These are phyloP conservation scores for Pisolithus marmoratus DNA, from an alignment of 768 basidiomycete species.

Conservation along the genomic window DNA sequence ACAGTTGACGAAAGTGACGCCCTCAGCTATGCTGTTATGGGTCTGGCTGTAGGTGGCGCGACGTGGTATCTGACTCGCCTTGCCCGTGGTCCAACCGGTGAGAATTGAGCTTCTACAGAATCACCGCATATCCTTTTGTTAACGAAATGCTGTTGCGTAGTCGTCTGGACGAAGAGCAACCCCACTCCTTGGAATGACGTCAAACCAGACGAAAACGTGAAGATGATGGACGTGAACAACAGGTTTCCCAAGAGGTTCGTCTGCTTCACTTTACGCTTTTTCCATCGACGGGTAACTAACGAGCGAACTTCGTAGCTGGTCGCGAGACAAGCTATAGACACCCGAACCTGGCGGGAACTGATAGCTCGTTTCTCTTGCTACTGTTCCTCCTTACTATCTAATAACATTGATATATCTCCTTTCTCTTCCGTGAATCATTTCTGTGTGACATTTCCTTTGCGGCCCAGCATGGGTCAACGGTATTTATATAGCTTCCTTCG, in stretches of 20 bases:
- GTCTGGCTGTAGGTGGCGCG: conserved; percentile 50
- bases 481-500: no score
- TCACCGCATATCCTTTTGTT: not conserved
- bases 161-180: conserved; percentile 64
- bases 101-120: conserved; percentile 11
- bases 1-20: not conserved
- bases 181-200: conserved; percentile 88
- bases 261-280: not conserved
- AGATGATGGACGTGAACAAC: conserved; percentile 63
- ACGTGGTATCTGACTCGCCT: conserved; percentile 64
- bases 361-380: not conserved
- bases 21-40: conserved; percentile 44
- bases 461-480: no score
- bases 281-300: not conserved
- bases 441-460: no score
- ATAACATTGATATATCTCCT: not conserved
- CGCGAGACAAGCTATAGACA: conserved; percentile 61
- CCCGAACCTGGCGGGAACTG: not conserved
- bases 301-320: conserved; percentile 48
- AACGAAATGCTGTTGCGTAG: conserved; percentile 22
- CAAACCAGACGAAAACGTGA: conserved; percentile 68
- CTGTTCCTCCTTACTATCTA: not conserved
- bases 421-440: not conserved
- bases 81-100: conserved; percentile 50
- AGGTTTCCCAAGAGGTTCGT: conserved; percentile 63